These are phyloP conservation scores for Prillingera fragicola DNA, from an alignment of 1,284 basidiomycete genomes.

Conservation along the genomic window DNA sequence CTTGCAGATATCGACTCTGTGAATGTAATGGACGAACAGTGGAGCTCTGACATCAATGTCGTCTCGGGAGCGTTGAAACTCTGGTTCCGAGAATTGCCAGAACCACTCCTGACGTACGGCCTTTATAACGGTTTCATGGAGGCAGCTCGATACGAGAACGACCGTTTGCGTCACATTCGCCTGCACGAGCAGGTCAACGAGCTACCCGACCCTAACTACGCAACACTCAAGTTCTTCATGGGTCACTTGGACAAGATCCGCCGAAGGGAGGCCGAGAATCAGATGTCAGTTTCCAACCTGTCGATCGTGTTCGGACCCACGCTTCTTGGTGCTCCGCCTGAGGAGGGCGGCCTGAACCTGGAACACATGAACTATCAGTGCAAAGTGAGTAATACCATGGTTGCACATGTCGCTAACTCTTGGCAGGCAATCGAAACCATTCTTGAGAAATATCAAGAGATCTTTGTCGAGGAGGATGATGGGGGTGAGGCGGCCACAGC, in stretches of 20 bases:
- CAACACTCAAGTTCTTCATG: conserved; percentile 92
- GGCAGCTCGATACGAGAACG: conserved; percentile 90
- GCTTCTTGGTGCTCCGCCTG: conserved; percentile 63
- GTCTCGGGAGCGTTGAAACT: conserved; percentile 88
- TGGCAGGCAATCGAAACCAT: conserved; percentile 77
- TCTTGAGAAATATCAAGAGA: conserved; percentile 75
- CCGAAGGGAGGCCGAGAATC: conserved; percentile 69
- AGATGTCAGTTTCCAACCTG: conserved; percentile 90
- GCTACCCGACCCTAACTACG: conserved; percentile 95
- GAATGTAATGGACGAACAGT: conserved; percentile 79
- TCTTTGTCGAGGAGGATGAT: conserved; percentile 65
- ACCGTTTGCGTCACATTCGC: conserved; percentile 85
- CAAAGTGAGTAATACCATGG: conserved; percentile 51
- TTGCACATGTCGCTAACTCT: conserved; percentile 20
- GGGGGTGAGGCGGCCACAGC: conserved; percentile 7
- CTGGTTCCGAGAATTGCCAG: conserved; percentile 94
- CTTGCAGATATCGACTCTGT: conserved; percentile 71
- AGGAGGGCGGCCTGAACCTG: conserved; percentile 50
- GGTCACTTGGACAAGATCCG: conserved; percentile 85
- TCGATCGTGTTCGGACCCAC: conserved; percentile 98
- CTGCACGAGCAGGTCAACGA: conserved; percentile 97
- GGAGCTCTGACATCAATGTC: conserved; percentile 91
- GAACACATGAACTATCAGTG: conserved; percentile 62
- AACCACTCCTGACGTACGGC: conserved; percentile 78
- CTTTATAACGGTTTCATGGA: conserved; percentile 91